Percentiles rank a stretch among this genome's conserved stretches.
Conservation (phyloP, 768 basidiomycete species). For the Collybia nuda region DNA sequence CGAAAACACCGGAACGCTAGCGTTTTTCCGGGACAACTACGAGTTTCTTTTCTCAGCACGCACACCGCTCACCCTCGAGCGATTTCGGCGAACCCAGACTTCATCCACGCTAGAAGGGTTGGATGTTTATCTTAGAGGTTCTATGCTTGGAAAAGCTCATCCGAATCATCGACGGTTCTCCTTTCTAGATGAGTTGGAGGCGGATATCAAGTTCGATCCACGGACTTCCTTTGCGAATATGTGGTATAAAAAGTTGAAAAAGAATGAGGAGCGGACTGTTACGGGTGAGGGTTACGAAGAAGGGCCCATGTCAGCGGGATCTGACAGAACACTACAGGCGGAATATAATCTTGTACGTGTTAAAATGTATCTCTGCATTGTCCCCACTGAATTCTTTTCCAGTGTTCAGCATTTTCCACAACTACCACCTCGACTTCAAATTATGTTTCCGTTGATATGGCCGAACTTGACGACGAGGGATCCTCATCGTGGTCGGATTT, state of each 20-base stretch:
- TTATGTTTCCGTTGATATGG: constrained; percentile 16
- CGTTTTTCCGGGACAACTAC: constrained; percentile 26
- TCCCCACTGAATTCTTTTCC: not conserved
- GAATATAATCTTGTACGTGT: constrained; percentile 14
- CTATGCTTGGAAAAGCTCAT: constrained; percentile 17
- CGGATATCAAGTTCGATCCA: constrained; percentile 20
- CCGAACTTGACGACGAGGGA: constrained; percentile 8
- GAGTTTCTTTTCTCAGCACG: constrained; percentile 13
- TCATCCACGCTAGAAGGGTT: constrained; percentile 37
- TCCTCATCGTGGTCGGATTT: constrained; percentile 17
- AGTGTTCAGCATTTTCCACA: constrained; percentile 21
- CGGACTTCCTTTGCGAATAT: constrained; percentile 15
- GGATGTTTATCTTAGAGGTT: constrained; percentile 34
- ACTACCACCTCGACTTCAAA: constrained; percentile 24
- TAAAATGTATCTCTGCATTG: not conserved
- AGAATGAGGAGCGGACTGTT: constrained; percentile 7
- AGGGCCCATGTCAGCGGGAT: not conserved
- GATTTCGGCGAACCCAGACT: constrained; percentile 23
- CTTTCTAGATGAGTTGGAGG: constrained; percentile 11
- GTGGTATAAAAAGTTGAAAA: constrained; percentile 4
- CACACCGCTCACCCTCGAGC: constrained; percentile 6
- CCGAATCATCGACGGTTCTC: constrained; percentile 7
- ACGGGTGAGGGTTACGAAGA: constrained; percentile 15
- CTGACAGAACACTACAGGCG: not conserved
- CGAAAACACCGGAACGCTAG: constrained; percentile 20